Base-by-base conservation (phyloP, 805 yeast genomes). In the Saccharomycopsis sp. region DNA sequence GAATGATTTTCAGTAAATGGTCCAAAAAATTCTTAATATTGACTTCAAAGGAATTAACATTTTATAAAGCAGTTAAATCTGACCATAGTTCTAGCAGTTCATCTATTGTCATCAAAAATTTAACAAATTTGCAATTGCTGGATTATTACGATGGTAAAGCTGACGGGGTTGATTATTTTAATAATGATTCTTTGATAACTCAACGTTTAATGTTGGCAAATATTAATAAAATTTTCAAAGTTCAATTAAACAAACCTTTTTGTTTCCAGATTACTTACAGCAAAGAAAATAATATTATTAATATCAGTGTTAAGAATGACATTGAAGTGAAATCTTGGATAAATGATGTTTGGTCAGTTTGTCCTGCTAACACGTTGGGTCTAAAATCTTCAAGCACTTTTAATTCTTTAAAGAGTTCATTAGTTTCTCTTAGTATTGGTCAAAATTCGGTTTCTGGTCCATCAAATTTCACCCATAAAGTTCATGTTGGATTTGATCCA, bases 401-500 rank as follows among this genome's bases (percentile, higher is more conserved):
- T 38, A 29, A 28, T 21, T 14, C 28, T 3, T 17, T 36, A 11
- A 38, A 38, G 22, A 19, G 32, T 5, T 26, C 19, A 6, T n/a
- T 13, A 11, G 26, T 8, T 24, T 14, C 35, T 20, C 22, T 26
- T 4, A 38, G 41, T 11, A 24, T 45, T 8, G 46, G 40, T 32
- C 50, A 47, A 32, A 40, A 38, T 23, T 40, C 52, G 6, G 96
- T 93, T 8, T 88, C 97, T 2, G 81, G 80, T 32, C 99, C 99
- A 5, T 85, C 90, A 14, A 89, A 90, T 61, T 90, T 90, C 62
- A 87, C 95, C 8, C 98, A 94, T 60, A 85, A 81, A 57, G 96
- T 89, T 14, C 93, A 85, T 60, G 90, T 85, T 21, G 89, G 89
- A 1, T 84, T 81, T 56, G 94, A 85, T 59, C 90, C 93, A 3